Evolutionary conservation across 2,329 filamentous ascomycete species (phyloP), one percentile per base, ranked within the genome.

Genomic region (Scedosporium apiospermum): DNA sequence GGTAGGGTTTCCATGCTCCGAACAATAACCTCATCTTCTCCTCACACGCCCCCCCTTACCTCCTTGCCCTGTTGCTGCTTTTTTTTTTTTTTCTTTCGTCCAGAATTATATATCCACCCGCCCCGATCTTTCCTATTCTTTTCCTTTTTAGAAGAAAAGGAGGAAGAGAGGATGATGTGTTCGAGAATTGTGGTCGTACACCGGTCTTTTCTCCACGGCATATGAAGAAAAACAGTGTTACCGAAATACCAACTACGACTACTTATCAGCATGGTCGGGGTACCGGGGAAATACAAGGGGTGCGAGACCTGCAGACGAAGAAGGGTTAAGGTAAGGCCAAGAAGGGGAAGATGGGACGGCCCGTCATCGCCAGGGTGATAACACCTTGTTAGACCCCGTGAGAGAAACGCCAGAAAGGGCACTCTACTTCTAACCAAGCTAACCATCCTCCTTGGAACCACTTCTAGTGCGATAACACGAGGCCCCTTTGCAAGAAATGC

Each of bases 241-340:
- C 44, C 44, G 44, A 41, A 21, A 42, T 23, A 46, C 49, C 38
- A 41, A 51, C 34, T 38, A 38, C 34, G 34, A 14, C 34, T 38
- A 65, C 64, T 63, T 65, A 62, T 66, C 64, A 53, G n/a, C 21
- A 85, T 86, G 83, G 83, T 86, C 66, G 84, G 84, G 61, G 83
- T 87, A 63, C 79, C 83, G 44, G 84, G 84, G 60, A 86, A 86
- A 71, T 87, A 82, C 70, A 86, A 86, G 71, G 84, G 83, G 44
- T 87, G 84, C 72, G 83, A 85, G 71, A 86, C 84, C 27, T 87
- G 84, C 69, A 76, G 84, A 58, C 74, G 77, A 30, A 75, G 84
- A 60, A 78, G 85, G 70, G 84, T 86, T 65, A 85, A 84, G 70
- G 84, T 84, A 74, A 66, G 51, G 21, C 9, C 10, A 4, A 3